phyloP scores from a whole-genome alignment of 2,329 filamentous ascomycete species.

The Aspergillus floridensis region DNA sequence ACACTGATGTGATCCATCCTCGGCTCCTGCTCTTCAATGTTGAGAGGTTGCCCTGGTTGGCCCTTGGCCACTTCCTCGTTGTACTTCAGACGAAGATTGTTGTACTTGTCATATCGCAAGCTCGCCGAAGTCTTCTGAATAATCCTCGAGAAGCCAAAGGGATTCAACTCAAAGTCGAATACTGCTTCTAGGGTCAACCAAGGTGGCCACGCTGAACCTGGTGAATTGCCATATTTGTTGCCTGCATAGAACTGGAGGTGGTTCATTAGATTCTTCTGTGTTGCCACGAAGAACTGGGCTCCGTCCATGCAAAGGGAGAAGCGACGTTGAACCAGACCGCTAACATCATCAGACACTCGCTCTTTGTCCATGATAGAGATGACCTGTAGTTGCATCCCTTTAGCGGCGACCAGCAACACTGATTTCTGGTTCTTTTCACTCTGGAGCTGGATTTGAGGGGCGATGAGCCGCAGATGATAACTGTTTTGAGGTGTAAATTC shows the following conservation, averaged over 20 bases:
- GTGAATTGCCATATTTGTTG: slow-evolving; percentile 82
- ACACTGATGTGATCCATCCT: slow-evolving; percentile 97
- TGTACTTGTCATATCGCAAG: slow-evolving; percentile 96
- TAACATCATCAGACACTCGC: slow-evolving; percentile 86
- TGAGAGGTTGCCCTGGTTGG: slow-evolving; percentile 45
- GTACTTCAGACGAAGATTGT: slow-evolving; percentile 92
- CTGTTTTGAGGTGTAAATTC: slow-evolving; percentile 90
- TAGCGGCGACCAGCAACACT: slow-evolving; percentile 93
- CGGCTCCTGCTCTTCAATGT: slow-evolving; percentile 57
- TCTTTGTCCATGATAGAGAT: slow-evolving; percentile 98
- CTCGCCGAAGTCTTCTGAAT: slow-evolving; percentile 95
- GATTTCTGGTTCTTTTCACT: slow-evolving; percentile 98
- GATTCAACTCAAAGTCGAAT: slow-evolving; percentile 91
- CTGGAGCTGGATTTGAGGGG: slow-evolving; percentile 95
- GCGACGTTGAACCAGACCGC: slow-evolving; percentile 88
- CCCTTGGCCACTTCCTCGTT: slow-evolving; percentile 83
- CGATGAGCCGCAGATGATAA: slow-evolving; percentile 92
- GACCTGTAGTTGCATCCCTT: slow-evolving; percentile 97
- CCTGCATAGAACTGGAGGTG: slow-evolving; percentile 91
- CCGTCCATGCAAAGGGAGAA: slow-evolving; percentile 97
- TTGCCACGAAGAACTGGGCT: slow-evolving; percentile 96
- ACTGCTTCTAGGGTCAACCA: slow-evolving; percentile 99
- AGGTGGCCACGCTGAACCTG: slow-evolving; percentile 87
- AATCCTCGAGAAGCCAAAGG: slow-evolving; percentile 96
- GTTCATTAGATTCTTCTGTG: slow-evolving; percentile 84